phyloP scores from a whole-genome alignment of 305 asterid species.

The Fraxinus angustifolia region DNA sequence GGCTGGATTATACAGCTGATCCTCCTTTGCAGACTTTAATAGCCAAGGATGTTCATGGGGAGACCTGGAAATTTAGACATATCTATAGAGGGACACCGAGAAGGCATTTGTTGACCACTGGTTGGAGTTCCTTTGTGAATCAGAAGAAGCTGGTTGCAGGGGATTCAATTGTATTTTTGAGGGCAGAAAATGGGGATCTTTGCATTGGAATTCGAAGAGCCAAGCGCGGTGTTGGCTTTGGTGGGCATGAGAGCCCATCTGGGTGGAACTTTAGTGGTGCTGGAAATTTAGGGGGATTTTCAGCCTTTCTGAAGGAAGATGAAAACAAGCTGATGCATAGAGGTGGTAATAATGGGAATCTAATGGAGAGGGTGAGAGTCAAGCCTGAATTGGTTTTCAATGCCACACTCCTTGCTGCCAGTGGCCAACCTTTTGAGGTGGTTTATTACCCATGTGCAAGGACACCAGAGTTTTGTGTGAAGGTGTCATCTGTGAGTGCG shows the following conservation, averaged over 20 bases:
- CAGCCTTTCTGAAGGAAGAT: conserved; percentile 50
- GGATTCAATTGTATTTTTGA: conserved; percentile 59
- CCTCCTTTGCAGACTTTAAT: conserved; percentile 65
- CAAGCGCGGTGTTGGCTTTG: conserved; percentile 37
- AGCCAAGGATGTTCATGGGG: conserved; percentile 66
- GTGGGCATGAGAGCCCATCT: conserved; percentile 37
- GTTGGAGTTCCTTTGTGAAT: conserved; percentile 69
- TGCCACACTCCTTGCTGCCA: conserved; percentile 72
- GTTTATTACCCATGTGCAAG: conserved; percentile 73
- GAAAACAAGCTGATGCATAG: conserved; percentile 36
- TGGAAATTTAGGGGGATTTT: conserved; percentile 40
- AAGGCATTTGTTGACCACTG: conserved; percentile 71
- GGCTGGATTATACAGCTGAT: conserved; percentile 54
- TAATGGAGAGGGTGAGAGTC: conserved; percentile 60
- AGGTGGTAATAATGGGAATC: conserved; percentile 30
- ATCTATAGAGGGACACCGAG: conserved; percentile 66
- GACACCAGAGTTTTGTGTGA: conserved; percentile 86
- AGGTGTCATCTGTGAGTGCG: conserved; percentile 60
- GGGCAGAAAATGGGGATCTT: conserved; percentile 56
- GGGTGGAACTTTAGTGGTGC: conserved; percentile 47
- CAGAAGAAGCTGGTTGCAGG: conserved; percentile 69
- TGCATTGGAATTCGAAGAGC: conserved; percentile 65
- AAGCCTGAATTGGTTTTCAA: conserved; percentile 66
- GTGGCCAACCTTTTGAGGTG: conserved; percentile 76
- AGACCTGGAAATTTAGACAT: conserved; percentile 61